Conservation (phyloP, 2,329 filamentous ascomycete species). For the Fusarium sp. region DNA sequence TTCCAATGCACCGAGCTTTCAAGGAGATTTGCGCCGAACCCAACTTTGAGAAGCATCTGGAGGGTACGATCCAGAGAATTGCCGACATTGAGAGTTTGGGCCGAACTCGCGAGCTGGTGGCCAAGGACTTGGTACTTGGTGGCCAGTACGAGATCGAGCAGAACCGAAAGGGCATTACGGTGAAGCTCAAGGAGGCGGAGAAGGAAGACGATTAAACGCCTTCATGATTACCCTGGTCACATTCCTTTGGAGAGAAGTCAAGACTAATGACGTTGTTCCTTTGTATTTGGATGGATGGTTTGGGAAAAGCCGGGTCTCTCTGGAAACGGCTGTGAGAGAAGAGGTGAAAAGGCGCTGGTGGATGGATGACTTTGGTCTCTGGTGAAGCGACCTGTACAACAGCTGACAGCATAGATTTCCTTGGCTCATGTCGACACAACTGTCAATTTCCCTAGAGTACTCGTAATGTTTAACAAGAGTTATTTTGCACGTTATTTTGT, state of each 20-base stretch:
- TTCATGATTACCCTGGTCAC: not conserved
- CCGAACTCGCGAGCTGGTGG: slow-evolving; percentile 91
- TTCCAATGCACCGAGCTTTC: slow-evolving; percentile 96
- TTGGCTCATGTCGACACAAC: slow-evolving; percentile 35
- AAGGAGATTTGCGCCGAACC: slow-evolving; percentile 80
- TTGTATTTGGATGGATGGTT: not conserved
- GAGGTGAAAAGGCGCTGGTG: slow-evolving; percentile 19
- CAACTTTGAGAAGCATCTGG: slow-evolving; percentile 85
- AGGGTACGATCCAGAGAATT: slow-evolving; percentile 87
- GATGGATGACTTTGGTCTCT: slow-evolving; percentile 19
- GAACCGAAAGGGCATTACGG: slow-evolving; percentile 54
- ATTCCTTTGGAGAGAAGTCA: not conserved
- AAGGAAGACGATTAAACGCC: slow-evolving; percentile 47
- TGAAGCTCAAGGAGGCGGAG: slow-evolving; percentile 59
- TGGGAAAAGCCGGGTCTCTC: not conserved
- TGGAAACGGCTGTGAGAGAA: slow-evolving; percentile 5
- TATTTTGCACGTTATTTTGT: not conserved
- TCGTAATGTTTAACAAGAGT: slow-evolving; percentile 2
- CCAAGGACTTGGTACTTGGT: slow-evolving; percentile 91
- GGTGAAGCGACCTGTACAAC: slow-evolving; percentile 36
- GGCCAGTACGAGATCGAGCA: slow-evolving; percentile 79
- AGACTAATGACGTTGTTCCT: slow-evolving; percentile 11
- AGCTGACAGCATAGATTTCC: slow-evolving; percentile 39
- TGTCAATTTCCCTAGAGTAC: slow-evolving; percentile 28
- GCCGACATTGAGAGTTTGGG: slow-evolving; percentile 93